These are phyloP conservation scores for Pythium angustatum DNA, from an alignment of 352 stramenopile genomes.

Conservation along the genomic window DNA sequence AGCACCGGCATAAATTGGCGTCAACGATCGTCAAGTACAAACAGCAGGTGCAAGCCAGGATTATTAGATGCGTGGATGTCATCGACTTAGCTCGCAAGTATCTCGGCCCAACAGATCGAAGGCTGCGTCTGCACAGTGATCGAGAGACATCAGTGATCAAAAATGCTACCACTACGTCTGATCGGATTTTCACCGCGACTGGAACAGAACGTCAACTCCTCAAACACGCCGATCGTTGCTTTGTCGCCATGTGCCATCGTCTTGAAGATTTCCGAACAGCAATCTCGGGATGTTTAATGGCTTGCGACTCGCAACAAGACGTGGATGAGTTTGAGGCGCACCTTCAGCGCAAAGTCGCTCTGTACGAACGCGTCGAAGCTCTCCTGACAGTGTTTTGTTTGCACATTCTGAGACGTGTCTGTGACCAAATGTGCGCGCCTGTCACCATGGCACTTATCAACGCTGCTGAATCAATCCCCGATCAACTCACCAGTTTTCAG, in stretches of 20 bases:
- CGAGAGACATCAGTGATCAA: neutral
- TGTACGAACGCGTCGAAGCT: slow-evolving; percentile 43
- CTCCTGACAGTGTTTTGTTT: slow-evolving; percentile 61
- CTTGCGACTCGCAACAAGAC: neutral
- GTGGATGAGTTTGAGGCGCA: slow-evolving; percentile 12
- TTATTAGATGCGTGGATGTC: slow-evolving; percentile 20
- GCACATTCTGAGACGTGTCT: slow-evolving; percentile 50
- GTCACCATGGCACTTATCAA: slow-evolving; percentile 30
- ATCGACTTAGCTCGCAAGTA: slow-evolving; percentile 29
- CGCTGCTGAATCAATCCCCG: slow-evolving; percentile 35
- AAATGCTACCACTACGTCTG: neutral
- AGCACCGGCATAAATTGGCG: slow-evolving; percentile 1
- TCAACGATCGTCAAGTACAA: slow-evolving; percentile 21
- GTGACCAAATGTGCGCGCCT: slow-evolving; percentile 45
- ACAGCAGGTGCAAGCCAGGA: slow-evolving; percentile 19
- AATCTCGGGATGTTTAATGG: slow-evolving; percentile 5
- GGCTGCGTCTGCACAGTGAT: slow-evolving; percentile 12
- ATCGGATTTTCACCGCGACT: neutral
- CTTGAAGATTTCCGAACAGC: slow-evolving; percentile 12
- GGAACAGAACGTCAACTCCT: slow-evolving; percentile 25
- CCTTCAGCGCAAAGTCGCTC: slow-evolving; percentile 23
- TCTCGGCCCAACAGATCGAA: slow-evolving; percentile 26
- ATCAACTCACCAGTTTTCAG: slow-evolving; percentile 47
- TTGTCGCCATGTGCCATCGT: slow-evolving; percentile 12
- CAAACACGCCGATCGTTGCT: slow-evolving; percentile 15